phyloP scores from a whole-genome alignment of 2,329 filamentous ascomycete genomes.

The Chaetothyriales sp. region DNA sequence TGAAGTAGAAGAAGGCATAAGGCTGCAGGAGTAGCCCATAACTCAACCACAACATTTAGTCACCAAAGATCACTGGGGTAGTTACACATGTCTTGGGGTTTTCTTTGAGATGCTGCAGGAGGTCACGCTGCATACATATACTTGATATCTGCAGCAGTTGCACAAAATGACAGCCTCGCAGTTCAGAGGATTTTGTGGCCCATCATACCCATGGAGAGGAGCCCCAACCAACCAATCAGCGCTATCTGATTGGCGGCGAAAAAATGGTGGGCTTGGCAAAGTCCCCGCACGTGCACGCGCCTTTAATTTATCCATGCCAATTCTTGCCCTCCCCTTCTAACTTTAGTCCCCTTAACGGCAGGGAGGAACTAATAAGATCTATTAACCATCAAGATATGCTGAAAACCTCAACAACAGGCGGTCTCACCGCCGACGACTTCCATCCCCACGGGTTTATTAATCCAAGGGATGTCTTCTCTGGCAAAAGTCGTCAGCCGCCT shows the following conservation, averaged over 20 bases:
- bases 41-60: too few relatives aligned
- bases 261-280: background rate
- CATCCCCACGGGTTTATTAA: constrained; percentile 15
- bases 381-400: constrained; percentile 3
- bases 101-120: too few relatives aligned
- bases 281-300: background rate
- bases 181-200: too few relatives aligned
- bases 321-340: background rate
- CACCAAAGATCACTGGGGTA: too few relatives aligned
- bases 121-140: too few relatives aligned
- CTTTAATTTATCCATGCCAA: background rate
- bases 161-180: too few relatives aligned
- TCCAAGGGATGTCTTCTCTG: constrained; percentile 11
- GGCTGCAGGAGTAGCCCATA: too few relatives aligned
- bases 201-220: too few relatives aligned
- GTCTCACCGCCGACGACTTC: constrained; percentile 13
- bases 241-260: background rate
- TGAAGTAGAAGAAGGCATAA: too few relatives aligned
- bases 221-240: background rate
- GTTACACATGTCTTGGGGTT: too few relatives aligned
- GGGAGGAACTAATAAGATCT: background rate
- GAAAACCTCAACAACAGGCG: constrained; percentile 9
- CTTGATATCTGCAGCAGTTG: too few relatives aligned
- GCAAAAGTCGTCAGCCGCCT: constrained; percentile 8
- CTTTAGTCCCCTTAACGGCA: too few relatives aligned